phyloP scores from a whole-genome alignment of 306 rosid genomes.

The Cucumis melo region DNA sequence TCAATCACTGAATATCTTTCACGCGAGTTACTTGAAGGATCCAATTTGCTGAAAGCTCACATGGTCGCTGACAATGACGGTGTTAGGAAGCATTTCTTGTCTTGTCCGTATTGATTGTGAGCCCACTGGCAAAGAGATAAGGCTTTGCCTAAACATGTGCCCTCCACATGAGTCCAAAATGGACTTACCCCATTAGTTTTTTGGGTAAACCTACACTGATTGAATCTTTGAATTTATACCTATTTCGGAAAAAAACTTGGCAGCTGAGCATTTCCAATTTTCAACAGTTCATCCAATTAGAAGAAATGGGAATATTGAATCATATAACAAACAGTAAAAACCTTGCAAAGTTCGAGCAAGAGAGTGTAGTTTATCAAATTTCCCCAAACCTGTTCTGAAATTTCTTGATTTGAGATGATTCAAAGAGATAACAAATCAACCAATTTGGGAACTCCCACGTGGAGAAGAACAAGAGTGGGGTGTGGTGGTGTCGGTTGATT shows the following conservation, averaged over 20 bases:
- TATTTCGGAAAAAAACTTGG: not conserved
- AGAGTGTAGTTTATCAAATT: not conserved
- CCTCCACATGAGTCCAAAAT: not conserved
- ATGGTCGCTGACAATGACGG: conserved; percentile 16
- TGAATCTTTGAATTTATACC: not conserved
- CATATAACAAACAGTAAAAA: not conserved
- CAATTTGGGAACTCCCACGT: not conserved
- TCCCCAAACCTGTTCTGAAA: not conserved
- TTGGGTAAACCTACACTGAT: not conserved
- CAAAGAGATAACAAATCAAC: not conserved
- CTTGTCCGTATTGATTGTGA: not conserved
- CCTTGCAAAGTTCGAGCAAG: not conserved
- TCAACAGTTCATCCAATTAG: not conserved
- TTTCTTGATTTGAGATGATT: not conserved
- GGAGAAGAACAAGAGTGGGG: not conserved
- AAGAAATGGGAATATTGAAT: not conserved
- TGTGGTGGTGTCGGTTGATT: not conserved
- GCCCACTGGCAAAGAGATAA: conserved; percentile 6
- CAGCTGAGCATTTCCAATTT: not conserved
- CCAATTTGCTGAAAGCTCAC: conserved; percentile 19
- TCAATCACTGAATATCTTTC: conserved; percentile 16
- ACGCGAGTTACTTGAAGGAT: conserved; percentile 10
- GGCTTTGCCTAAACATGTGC: not conserved
- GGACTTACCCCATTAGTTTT: not conserved
- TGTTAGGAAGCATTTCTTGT: conserved; percentile 25